Conservation (phyloP, 768 basidiomycete genomes). For the Botryobasidium botryosum region DNA sequence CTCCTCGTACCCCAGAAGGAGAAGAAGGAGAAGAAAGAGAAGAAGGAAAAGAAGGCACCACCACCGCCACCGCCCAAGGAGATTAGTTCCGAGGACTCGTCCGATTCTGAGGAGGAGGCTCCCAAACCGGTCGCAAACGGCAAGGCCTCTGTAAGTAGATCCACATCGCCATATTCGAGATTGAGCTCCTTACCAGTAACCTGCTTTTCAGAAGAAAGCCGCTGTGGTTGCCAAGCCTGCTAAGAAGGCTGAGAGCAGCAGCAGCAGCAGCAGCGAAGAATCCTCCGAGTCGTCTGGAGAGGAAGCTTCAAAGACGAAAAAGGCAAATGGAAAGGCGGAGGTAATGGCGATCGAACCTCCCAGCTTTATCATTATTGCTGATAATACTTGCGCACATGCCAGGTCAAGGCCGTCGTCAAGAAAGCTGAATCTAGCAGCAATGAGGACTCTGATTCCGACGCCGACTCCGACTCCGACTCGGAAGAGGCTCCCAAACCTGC, state of each 20-base stretch:
- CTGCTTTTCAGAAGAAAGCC: no score
- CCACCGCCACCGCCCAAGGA: constrained; percentile 6
- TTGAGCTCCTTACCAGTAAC: no score
- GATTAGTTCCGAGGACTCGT: not conserved
- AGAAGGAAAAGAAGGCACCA: constrained; percentile 17
- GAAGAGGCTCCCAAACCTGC: constrained; percentile 9
- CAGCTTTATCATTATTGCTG: not conserved
- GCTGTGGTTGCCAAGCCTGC: no score
- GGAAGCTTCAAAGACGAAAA: constrained; percentile 8
- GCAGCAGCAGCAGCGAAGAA: no score
- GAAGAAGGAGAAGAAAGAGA: no score
- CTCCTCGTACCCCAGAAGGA: no score
- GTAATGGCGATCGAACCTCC: not conserved
- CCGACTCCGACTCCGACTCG: constrained; percentile 10
- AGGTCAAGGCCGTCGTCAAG: constrained; percentile 1
- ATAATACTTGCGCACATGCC: not conserved
- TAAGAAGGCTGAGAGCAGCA: no score
- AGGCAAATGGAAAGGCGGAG: not conserved
- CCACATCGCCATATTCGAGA: no score
- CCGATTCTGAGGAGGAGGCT: constrained; percentile 5
- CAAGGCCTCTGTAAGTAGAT: no score
- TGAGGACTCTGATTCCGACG: constrained; percentile 7
- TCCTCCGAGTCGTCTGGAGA: constrained; percentile 5
- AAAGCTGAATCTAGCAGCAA: constrained; percentile 9
- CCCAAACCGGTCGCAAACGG: no score